Percentiles rank a stretch among this genome's conserved stretches.
Evolutionary conservation across 2,329 filamentous ascomycete genomes (phyloP).

Genomic region (Talaromyces atroroseus): DNA sequence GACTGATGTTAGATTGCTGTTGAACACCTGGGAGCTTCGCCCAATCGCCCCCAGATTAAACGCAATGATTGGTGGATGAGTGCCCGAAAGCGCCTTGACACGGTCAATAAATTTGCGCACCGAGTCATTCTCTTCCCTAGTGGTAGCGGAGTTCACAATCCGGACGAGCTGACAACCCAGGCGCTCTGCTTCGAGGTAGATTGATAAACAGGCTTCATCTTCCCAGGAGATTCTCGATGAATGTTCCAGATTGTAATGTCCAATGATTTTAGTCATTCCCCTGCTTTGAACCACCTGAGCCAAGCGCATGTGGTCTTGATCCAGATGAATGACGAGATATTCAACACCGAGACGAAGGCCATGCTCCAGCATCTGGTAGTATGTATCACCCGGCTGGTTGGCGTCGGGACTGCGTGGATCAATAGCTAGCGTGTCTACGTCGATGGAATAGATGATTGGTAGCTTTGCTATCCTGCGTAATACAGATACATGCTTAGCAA

Average conservation of each 20-base stretch:
- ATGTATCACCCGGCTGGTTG: conserved; percentile 17
- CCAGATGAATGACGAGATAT: conserved; percentile 35
- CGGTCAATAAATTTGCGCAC: conserved; percentile 34
- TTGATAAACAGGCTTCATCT: conserved; percentile 27
- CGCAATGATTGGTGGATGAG: conserved; percentile 32
- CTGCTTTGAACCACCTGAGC: conserved; percentile 26
- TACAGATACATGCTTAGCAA: conserved; percentile 53
- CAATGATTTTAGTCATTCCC: conserved; percentile 39
- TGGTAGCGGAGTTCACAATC: conserved; percentile 30
- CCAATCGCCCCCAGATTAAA: conserved; percentile 38
- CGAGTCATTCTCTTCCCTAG: conserved; percentile 34
- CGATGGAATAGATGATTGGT: conserved; percentile 55
- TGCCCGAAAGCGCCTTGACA: conserved; percentile 26
- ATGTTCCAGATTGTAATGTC: conserved; percentile 30
- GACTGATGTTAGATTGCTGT: conserved; percentile 37
- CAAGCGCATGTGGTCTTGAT: conserved; percentile 25
- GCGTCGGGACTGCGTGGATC: conserved; percentile 9
- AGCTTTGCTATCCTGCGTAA: conserved; percentile 53
- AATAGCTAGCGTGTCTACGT: conserved; percentile 25
- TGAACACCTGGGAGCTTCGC: conserved; percentile 42
- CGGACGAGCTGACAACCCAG: conserved; percentile 37
- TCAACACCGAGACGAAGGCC: conserved; percentile 37
- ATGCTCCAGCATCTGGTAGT: conserved; percentile 35
- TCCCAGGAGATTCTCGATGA: conserved; percentile 28
- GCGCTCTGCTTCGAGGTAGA: conserved; percentile 31